phyloP scores from a whole-genome alignment of 225 moss, liverwort and hornwort genomes.

The Neckera pumila region DNA sequence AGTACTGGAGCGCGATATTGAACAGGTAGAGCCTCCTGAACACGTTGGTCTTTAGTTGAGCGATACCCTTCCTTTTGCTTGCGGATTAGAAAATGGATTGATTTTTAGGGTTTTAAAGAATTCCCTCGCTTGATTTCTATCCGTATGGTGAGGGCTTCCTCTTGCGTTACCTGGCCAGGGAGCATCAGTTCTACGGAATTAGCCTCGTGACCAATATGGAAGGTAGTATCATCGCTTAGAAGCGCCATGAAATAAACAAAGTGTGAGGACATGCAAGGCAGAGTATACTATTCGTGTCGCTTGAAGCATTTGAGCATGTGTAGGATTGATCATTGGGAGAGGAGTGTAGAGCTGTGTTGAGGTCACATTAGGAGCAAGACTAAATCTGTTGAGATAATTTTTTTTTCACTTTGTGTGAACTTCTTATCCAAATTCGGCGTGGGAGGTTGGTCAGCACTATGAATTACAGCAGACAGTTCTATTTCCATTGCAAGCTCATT shows the following conservation, averaged over 20 bases:
- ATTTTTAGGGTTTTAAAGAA: neutral
- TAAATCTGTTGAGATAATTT: neutral
- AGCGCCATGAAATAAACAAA: neutral
- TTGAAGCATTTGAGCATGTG: neutral
- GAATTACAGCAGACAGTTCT: neutral
- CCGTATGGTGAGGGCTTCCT: neutral
- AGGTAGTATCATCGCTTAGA: neutral
- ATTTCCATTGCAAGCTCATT: neutral
- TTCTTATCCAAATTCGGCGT: neutral
- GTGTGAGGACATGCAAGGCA: neutral
- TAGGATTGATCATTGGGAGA: neutral
- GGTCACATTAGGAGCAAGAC: neutral
- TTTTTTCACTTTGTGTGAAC: neutral
- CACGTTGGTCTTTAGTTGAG: neutral
- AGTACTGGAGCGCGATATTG: constrained; percentile 50
- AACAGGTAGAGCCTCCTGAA: constrained; percentile 26
- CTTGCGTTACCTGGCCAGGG: neutral
- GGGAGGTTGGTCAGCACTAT: neutral
- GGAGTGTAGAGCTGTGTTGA: neutral
- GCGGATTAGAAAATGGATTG: neutral
- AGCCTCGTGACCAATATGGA: neutral
- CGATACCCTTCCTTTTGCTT: neutral
- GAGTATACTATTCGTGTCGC: neutral
- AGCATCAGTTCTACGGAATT: neutral
- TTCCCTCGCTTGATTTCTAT: neutral